A percentile compares a stretch with the other conserved stretches of the same genome.
Conservation (phyloP, 2,329 filamentous ascomycete species). For the Aspergillus persii region DNA sequence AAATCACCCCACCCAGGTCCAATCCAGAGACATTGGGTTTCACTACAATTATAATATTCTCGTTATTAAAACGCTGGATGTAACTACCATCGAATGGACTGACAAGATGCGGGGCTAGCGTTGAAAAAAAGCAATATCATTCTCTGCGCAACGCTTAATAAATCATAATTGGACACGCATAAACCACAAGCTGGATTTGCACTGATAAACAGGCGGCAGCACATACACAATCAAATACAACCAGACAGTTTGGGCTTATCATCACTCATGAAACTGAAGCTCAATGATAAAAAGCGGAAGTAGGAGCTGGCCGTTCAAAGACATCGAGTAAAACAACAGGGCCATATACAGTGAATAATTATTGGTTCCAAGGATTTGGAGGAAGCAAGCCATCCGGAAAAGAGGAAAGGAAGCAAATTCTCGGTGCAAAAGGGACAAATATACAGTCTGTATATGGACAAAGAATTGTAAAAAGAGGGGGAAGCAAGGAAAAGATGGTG, state of each 20-base stretch:
- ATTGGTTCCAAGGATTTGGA: not conserved
- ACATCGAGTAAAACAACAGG: not conserved
- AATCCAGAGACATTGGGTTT: no score
- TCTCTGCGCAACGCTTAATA: not conserved
- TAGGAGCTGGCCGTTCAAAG: not conserved
- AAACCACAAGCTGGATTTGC: no score
- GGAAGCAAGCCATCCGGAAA: not conserved
- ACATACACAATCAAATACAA: no score
- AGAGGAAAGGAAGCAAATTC: not conserved
- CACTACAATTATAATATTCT: no score
- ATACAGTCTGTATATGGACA: conserved; percentile 16
- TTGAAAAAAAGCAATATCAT: not conserved
- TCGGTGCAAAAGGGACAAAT: conserved; percentile 2
- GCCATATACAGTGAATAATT: not conserved
- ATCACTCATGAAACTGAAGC: not conserved
- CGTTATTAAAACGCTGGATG: no score
- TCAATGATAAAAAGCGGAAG: not conserved
- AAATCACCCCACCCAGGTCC: no score
- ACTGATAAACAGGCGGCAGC: no score
- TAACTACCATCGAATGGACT: no score
- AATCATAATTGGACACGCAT: no score
- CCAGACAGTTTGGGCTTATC: not conserved
- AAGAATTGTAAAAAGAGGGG: conserved; percentile 6
- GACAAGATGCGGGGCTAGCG: no score
- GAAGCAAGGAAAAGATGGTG: not conserved